Conservation (phyloP, 2,329 filamentous ascomycete genomes). For the Apiospora phragmitis region DNA sequence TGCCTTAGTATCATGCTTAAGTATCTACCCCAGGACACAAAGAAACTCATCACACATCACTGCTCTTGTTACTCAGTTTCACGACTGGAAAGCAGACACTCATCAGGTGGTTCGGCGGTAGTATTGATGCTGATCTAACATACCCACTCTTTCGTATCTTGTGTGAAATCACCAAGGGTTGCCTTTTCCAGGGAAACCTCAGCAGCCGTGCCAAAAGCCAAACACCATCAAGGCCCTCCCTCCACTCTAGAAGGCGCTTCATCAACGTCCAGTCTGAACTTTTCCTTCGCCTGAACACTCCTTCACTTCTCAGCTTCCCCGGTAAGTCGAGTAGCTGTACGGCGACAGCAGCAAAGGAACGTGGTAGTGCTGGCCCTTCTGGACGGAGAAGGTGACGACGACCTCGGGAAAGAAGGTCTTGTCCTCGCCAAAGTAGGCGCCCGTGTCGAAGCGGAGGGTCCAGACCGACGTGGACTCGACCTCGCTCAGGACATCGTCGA, state of each 20-base stretch:
- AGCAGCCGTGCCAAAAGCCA: background rate
- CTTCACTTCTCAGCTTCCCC: conserved; percentile 60
- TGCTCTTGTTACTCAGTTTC: too few species aligned
- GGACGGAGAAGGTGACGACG: conserved; percentile 53
- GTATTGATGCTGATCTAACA: background rate
- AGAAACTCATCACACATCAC: too few species aligned
- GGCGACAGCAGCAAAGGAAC: conserved; percentile 76
- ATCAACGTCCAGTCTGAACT: background rate
- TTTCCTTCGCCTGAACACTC: background rate
- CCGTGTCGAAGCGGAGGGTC: conserved; percentile 73
- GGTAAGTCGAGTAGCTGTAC: conserved; percentile 80
- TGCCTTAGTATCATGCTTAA: too few species aligned
- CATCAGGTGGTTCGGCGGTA: background rate
- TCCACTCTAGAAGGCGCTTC: background rate
- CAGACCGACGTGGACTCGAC: conserved; percentile 53
- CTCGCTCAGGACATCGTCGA: conserved; percentile 55
- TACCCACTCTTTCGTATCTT: background rate
- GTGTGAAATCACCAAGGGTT: background rate
- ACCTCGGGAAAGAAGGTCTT: conserved; percentile 64
- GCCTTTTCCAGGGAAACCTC: background rate
- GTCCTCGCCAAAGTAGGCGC: conserved; percentile 66
- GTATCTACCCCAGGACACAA: too few species aligned
- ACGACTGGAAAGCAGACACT: background rate
- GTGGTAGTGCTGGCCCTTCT: conserved; percentile 69
- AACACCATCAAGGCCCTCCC: background rate